Percentiles rank a stretch among this genome's conserved stretches.
Conservation (phyloP, 805 yeast species). For the Torulaspora microellipsoides region DNA sequence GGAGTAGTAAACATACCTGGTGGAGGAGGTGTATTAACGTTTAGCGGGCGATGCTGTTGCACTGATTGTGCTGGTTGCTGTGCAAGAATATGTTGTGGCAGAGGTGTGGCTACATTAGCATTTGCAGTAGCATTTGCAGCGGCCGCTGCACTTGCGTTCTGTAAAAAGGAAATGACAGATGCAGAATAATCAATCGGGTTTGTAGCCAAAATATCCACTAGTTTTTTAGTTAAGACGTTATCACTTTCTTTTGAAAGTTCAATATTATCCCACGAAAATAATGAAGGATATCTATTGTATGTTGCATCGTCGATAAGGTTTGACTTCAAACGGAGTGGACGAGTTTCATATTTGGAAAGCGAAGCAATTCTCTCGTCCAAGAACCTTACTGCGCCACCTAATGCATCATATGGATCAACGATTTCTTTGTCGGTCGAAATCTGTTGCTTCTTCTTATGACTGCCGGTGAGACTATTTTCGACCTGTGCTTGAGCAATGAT, state of each 20-base stretch:
- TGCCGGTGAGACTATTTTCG: slow-evolving; percentile 15
- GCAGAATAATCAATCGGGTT: slow-evolving; percentile 33
- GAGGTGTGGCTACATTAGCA: slow-evolving; percentile 13
- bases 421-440: slow-evolving; percentile 35
- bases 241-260: slow-evolving; percentile 34
- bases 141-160: slow-evolving; percentile 26
- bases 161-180: slow-evolving; percentile 31
- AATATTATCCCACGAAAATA: slow-evolving; percentile 45
- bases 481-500: slow-evolving; percentile 24
- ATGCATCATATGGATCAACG: slow-evolving; percentile 45
- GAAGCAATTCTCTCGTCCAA: slow-evolving; percentile 45
- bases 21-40: slow-evolving; percentile 61
- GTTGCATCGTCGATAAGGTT: slow-evolving; percentile 28
- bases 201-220: slow-evolving; percentile 36
- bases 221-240: slow-evolving; percentile 29
- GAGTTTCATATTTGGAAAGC: slow-evolving; percentile 37
- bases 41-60: slow-evolving; percentile 38
- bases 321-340: slow-evolving; percentile 38
- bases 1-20: slow-evolving; percentile 54
- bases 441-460: slow-evolving; percentile 33
- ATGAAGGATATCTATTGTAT: slow-evolving; percentile 38
- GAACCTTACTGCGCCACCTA: slow-evolving; percentile 43
- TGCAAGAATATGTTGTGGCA: slow-evolving; percentile 15
- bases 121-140: slow-evolving; percentile 26
- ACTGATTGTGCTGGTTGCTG: slow-evolving; percentile 26